Evolutionary conservation across 768 basidiomycete genomes (phyloP).

Genomic region (Agrocybe praecox): DNA sequence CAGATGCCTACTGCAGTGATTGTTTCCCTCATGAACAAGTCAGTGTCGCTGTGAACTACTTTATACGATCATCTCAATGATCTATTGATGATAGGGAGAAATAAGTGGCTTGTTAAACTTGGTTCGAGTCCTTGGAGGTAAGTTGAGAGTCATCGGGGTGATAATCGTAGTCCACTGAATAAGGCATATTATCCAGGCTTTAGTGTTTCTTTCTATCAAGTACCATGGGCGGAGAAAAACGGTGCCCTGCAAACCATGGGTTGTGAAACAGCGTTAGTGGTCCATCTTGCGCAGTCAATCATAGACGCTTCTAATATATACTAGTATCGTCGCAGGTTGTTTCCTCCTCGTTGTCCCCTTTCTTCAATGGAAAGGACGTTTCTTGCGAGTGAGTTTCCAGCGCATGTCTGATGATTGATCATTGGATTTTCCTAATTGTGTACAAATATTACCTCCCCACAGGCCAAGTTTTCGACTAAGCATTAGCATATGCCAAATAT

Average conservation of each 20-base stretch:
- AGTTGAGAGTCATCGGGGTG: not conserved
- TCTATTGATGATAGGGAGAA: constrained; percentile 47
- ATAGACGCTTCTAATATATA: not conserved
- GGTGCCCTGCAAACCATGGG: constrained; percentile 67
- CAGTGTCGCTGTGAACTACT: not conserved
- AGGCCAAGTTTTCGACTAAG: constrained; percentile 7
- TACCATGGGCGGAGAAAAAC: constrained; percentile 61
- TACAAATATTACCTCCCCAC: constrained; percentile 13
- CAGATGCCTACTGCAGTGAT: constrained; percentile 22
- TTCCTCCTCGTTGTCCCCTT: constrained; percentile 55
- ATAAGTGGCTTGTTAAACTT: constrained; percentile 64
- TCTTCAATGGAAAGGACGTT: constrained; percentile 51
- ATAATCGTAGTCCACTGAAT: not conserved
- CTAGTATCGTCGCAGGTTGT: constrained; percentile 49
- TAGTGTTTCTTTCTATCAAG: constrained; percentile 67
- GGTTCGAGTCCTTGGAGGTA: constrained; percentile 53
- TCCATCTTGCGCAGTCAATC: not conserved
- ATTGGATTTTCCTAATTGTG: constrained; percentile 24
- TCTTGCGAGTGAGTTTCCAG: constrained; percentile 48
- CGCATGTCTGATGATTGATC: no score
- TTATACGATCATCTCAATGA: not conserved
- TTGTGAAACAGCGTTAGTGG: constrained; percentile 58
- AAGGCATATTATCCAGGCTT: constrained; percentile 38
- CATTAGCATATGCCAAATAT: not conserved
- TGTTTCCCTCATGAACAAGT: constrained; percentile 21